These are phyloP conservation scores for Lipomyces japonicus DNA, from an alignment of 805 yeast genomes.

Conservation along the genomic window DNA sequence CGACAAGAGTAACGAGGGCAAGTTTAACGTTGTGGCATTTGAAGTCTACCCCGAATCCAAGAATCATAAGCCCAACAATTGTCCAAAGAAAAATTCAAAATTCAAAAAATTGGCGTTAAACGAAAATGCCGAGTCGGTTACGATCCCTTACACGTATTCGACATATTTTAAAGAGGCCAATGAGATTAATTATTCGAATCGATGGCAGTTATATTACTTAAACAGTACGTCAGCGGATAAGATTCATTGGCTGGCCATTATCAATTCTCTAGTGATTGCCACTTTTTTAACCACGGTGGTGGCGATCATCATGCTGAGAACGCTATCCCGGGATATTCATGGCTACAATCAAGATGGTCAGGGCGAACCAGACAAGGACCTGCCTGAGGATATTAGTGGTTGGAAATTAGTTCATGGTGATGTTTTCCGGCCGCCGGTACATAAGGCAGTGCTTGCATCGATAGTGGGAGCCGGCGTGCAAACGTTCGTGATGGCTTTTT, in stretches of 20 bases:
- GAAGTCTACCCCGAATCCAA: conserved; percentile 80
- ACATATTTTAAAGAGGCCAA: conserved; percentile 85
- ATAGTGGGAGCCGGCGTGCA: conserved; percentile 74
- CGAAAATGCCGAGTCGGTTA: conserved; percentile 38
- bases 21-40: conserved; percentile 65
- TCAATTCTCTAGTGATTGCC: conserved; percentile 66
- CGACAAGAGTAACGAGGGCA: conserved; percentile 36
- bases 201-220: conserved; percentile 72
- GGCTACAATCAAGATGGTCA: conserved; percentile 34
- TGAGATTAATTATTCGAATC: conserved; percentile 56
- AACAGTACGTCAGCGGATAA: conserved; percentile 49
- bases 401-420: conserved; percentile 57
- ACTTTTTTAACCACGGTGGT: conserved; percentile 59
- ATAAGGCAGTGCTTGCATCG: conserved; percentile 50
- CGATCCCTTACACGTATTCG: conserved; percentile 76
- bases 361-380: conserved; percentile 30
- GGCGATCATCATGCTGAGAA: conserved; percentile 57
- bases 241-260: conserved; percentile 74
- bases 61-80: conserved; percentile 41
- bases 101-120: conserved; percentile 56
- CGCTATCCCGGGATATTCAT: conserved; percentile 52
- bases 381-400: conserved; percentile 36
- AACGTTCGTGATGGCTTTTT: conserved; percentile 57
- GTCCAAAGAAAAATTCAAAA: conserved; percentile 70
- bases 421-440: conserved; percentile 52